Base-by-base conservation (phyloP, 805 yeast species). In the Kurtzmaniella cleridarum region DNA sequence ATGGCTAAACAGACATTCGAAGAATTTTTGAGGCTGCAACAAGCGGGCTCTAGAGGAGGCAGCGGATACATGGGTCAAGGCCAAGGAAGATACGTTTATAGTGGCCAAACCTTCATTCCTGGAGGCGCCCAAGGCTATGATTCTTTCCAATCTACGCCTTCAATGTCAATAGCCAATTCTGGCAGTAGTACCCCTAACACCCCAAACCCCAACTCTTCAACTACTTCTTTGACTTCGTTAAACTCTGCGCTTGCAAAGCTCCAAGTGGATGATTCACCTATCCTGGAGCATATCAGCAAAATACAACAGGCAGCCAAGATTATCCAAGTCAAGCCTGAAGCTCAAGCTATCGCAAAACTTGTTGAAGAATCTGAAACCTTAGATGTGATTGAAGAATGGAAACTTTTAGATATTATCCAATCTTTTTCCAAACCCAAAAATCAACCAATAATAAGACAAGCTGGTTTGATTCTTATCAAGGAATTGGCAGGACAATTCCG, bases 381-480 rank as follows among this genome's bases (percentile, higher is more conserved):
- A 3, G 83, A 82, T 34, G 62, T 50, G 4, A 73, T 90, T 23
- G 63, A 66, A 35, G 81, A 77, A 2, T 86, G 90, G 88, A 73
- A 79, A 35, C 45, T 93, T 14, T 53, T 60, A 11, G 88, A 81
- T 14, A 75, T 84, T 30, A 46, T 86, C 39, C 70, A 78, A 42
- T 75, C 89, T 30, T 69, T 91, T 40, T 56, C 78, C 35, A 88
- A 85, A 57, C 75, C 85, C 32, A 91, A 89, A 58, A 84, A 79
- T 55, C 69, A 90, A 3, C 66, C 86, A 6, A 57, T 85, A 34
- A 74, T 84, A 32, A 80, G 95, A 62, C 98, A 91, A 62, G 73
- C 88, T 18, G 79, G 85, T 2, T 71, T 83, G 62, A 52, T 85
- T 28, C 64, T 89, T 26, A 65, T 84, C 41, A 82, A 81, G 42